A percentile compares a stretch with the other conserved stretches of the same genome.
Conservation (phyloP, 2,329 filamentous ascomycete species). For the Fonsecaea erecta region DNA sequence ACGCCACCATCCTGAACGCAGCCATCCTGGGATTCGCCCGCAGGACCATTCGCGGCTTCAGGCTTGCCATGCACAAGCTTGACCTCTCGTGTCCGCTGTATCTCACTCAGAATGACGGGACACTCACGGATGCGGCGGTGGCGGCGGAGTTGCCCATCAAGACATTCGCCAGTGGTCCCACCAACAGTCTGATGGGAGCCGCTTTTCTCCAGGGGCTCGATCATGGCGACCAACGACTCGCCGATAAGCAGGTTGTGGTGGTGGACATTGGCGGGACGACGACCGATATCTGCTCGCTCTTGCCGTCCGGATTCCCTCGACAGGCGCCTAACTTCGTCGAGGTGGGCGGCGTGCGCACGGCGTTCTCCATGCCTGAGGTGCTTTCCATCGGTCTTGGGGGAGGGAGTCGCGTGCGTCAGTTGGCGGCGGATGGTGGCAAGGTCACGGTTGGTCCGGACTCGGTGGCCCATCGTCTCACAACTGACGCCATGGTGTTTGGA, state of each 20-base stretch:
- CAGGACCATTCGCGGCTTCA: conserved; percentile 62
- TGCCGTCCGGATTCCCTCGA: conserved; percentile 64
- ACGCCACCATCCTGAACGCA: conserved; percentile 68
- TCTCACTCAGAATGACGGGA: conserved; percentile 68
- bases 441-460: conserved; percentile 62
- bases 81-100: conserved; percentile 61
- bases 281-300: conserved; percentile 62
- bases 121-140: conserved; percentile 58
- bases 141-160: conserved; percentile 63
- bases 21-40: conserved; percentile 64
- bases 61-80: conserved; percentile 56
- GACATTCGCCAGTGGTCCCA: conserved; percentile 67
- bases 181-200: conserved; percentile 67
- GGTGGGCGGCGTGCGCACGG: conserved; percentile 63
- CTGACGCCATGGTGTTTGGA: conserved; percentile 59
- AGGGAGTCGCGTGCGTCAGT: conserved; percentile 52
- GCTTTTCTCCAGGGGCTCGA: conserved; percentile 59
- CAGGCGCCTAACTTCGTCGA: conserved; percentile 64
- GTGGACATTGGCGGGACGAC: conserved; percentile 67
- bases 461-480: conserved; percentile 58
- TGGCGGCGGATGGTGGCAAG: conserved; percentile 36
- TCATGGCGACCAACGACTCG: conserved; percentile 29
- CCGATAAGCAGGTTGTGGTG: conserved; percentile 48
- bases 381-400: conserved; percentile 63
- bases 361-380: conserved; percentile 63